phyloP scores from a whole-genome alignment of 2,329 filamentous ascomycete genomes.

The Didymella sp. region DNA sequence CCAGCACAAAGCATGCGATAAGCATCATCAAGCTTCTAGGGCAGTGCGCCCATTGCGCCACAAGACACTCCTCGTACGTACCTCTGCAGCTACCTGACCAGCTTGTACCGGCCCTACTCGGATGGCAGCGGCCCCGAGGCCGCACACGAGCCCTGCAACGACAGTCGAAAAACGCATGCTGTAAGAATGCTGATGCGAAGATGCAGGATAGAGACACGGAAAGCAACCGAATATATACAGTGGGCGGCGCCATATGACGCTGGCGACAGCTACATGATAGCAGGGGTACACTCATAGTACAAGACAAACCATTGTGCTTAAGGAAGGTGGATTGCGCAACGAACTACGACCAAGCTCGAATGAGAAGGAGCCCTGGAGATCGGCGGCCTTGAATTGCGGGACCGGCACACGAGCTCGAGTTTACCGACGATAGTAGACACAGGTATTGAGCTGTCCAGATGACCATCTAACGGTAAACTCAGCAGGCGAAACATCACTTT shows the following conservation, averaged over 20 bases:
- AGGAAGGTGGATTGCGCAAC: conserved; percentile 38
- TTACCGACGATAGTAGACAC: not conserved
- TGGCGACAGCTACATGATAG: conserved; percentile 19
- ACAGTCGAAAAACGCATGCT: conserved; percentile 38
- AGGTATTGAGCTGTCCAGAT: not conserved
- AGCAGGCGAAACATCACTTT: not conserved
- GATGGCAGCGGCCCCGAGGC: conserved; percentile 37
- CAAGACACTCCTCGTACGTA: conserved; percentile 18
- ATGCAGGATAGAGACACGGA: conserved; percentile 4
- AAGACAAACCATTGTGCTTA: conserved; percentile 24
- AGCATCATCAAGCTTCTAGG: conserved; percentile 14
- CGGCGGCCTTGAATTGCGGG: conserved; percentile 21
- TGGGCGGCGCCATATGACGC: conserved; percentile 21
- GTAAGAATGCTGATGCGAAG: conserved; percentile 18
- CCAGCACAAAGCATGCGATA: not conserved
- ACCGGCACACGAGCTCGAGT: conserved; percentile 9
- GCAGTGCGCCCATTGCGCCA: conserved; percentile 2
- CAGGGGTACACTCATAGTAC: conserved; percentile 27
- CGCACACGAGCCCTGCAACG: conserved; percentile 32
- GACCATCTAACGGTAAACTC: no score
- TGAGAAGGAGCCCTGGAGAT: conserved; percentile 37
- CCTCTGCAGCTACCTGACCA: conserved; percentile 32
- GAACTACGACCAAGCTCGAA: conserved; percentile 30
- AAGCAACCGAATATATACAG: conserved; percentile 11
- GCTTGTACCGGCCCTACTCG: conserved; percentile 25